phyloP scores from a whole-genome alignment of 2,329 filamentous ascomycete genomes.

The Phaeoacremonium minimum region DNA sequence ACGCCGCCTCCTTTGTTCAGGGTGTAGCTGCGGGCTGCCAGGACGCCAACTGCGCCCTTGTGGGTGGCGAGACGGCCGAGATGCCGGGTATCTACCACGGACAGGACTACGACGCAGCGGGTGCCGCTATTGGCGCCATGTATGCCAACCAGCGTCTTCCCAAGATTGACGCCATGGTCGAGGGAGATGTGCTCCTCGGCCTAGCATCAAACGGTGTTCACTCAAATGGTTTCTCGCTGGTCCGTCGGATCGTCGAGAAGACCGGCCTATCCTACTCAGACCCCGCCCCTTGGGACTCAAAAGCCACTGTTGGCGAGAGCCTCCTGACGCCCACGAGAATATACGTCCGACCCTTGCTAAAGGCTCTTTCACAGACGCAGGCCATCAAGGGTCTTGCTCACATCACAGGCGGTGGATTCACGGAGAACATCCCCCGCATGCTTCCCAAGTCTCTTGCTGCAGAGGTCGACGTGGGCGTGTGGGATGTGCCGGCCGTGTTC shows the following conservation, averaged over 20 bases:
- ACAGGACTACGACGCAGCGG: conserved; percentile 90
- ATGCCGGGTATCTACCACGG: conserved; percentile 93
- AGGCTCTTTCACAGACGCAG: conserved; percentile 44
- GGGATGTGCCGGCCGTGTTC: conserved; percentile 76
- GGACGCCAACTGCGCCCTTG: conserved; percentile 79
- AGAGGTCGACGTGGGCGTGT: conserved; percentile 72
- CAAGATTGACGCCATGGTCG: conserved; percentile 67
- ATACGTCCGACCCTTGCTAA: conserved; percentile 80
- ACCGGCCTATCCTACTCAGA: conserved; percentile 68
- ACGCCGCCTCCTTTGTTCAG: conserved; percentile 80
- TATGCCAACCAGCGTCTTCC: conserved; percentile 67
- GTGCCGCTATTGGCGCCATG: conserved; percentile 84
- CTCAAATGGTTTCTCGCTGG: conserved; percentile 97
- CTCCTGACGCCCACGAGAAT: conserved; percentile 89
- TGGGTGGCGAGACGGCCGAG: conserved; percentile 97
- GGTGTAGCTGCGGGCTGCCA: conserved; percentile 86
- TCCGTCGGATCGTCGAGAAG: conserved; percentile 78
- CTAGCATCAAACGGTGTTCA: conserved; percentile 83
- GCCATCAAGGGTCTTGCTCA: conserved; percentile 86
- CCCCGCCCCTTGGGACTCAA: conserved; percentile 70
- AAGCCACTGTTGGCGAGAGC: conserved; percentile 58
- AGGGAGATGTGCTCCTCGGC: conserved; percentile 82
- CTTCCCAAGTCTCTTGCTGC: conserved; percentile 74
- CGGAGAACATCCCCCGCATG: conserved; percentile 94
- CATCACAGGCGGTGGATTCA: conserved; percentile 90